These are phyloP conservation scores for Seiridium cupressi DNA, from an alignment of 2,329 filamentous ascomycete species.

Conservation along the genomic window DNA sequence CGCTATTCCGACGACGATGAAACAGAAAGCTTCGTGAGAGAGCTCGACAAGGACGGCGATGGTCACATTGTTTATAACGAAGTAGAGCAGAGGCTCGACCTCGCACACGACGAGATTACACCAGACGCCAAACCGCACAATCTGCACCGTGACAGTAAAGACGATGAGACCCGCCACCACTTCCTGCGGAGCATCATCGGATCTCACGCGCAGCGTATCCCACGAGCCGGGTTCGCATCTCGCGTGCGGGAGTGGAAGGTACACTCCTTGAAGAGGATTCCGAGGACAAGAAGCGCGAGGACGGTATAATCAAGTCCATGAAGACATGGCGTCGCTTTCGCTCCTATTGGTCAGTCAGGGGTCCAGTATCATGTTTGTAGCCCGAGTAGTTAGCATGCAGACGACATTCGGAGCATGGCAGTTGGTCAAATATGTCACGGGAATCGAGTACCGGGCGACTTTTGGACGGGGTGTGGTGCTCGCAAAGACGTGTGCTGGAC, in stretches of 20 bases:
- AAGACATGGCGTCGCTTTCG: slow-evolving; percentile 42
- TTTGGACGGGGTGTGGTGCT: slow-evolving; percentile 57
- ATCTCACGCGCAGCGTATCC: slow-evolving; percentile 38
- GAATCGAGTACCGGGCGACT: slow-evolving; percentile 40
- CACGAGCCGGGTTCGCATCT: slow-evolving; percentile 43
- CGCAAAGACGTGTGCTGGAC: slow-evolving; percentile 52
- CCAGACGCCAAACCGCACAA: slow-evolving; percentile 44
- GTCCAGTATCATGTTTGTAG: slow-evolving; percentile 48
- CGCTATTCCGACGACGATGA: slow-evolving; percentile 44
- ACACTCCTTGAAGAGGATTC: slow-evolving; percentile 44
- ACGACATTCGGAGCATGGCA: slow-evolving; percentile 55
- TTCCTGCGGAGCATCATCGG: slow-evolving; percentile 52
- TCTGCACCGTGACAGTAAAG: slow-evolving; percentile 30
- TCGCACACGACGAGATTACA: slow-evolving; percentile 49
- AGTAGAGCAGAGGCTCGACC: slow-evolving; percentile 50
- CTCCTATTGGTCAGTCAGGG: slow-evolving; percentile 55
- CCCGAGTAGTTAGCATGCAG: slow-evolving; percentile 44
- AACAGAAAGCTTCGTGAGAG: slow-evolving; percentile 49
- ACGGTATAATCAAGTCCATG: slow-evolving; percentile 44
- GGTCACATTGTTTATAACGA: slow-evolving; percentile 51
- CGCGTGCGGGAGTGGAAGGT: slow-evolving; percentile 45
- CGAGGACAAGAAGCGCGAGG: slow-evolving; percentile 43
- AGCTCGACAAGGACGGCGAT: slow-evolving; percentile 50
- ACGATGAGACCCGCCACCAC: slow-evolving; percentile 42
- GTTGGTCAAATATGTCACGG: slow-evolving; percentile 49